Conservation (phyloP, 2,329 filamentous ascomycete species). For the Penicillium sp. region DNA sequence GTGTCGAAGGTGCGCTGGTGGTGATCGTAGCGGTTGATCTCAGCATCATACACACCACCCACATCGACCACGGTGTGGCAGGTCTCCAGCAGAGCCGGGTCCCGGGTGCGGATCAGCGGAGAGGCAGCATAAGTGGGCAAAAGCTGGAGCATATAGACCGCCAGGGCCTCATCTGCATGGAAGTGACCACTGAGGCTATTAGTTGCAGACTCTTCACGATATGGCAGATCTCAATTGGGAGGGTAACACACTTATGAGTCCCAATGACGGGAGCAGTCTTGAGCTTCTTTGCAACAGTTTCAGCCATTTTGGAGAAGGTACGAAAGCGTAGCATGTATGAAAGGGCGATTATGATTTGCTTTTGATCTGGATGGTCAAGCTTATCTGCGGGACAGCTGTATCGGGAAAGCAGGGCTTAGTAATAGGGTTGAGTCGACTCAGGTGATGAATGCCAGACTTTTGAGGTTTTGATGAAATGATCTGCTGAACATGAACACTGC, state of each 20-base stretch:
- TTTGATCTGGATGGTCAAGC: conserved; percentile 16
- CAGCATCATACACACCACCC: conserved; percentile 86
- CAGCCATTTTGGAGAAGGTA: conserved; percentile 58
- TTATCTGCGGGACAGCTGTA: conserved; percentile 18
- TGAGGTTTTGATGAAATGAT: background rate
- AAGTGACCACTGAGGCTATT: conserved; percentile 71
- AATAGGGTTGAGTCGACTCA: conserved; percentile 10
- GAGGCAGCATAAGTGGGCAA: conserved; percentile 77
- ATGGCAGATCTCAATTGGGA: background rate
- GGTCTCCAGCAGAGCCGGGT: conserved; percentile 70
- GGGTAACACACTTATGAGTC: conserved; percentile 71
- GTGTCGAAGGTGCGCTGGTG: conserved; percentile 90
- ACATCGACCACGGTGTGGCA: conserved; percentile 98
- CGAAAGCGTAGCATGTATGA: conserved; percentile 39
- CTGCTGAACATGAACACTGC: background rate
- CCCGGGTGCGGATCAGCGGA: conserved; percentile 79
- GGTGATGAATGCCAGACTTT: conserved; percentile 3
- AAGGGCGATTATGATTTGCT: conserved; percentile 16
- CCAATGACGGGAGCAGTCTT: conserved; percentile 79
- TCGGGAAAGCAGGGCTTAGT: conserved; percentile 21
- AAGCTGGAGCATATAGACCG: conserved; percentile 90
- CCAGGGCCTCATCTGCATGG: conserved; percentile 96
- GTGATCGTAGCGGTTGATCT: conserved; percentile 83
- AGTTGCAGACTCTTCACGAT: background rate
- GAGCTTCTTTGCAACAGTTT: conserved; percentile 75